Base-by-base conservation (phyloP, 192 early-diverging fungal genomes). In the Cetraspora pellucida region DNA sequence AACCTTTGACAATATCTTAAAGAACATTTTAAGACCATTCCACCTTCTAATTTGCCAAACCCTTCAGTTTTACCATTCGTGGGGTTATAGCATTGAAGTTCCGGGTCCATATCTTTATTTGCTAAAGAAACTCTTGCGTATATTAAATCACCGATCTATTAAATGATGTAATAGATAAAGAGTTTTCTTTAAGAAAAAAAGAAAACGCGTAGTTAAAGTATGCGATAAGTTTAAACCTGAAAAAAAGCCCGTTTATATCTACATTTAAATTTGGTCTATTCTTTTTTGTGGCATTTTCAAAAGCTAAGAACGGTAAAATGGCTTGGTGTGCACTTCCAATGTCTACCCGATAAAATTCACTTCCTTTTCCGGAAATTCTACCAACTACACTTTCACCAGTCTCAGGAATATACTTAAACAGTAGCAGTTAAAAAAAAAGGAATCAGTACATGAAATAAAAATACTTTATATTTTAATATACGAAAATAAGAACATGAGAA, bases 41-140 rank as follows among this genome's bases (percentile, higher is more conserved):
- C 96, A 25, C 81, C 87, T 69, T 91, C 89, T 50, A 99, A 83
- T 84, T 95, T 94, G 30, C 97, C 97, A 83, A 87, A 98, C 10
- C 96, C 96, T 75, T 95, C 95, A 0, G 94, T 88, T 77, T 92
- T 94, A 46, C 90, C 91, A 0, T 92, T 90, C 17, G 88, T 81
- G 11, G 92, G 90, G 77, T 95, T 95, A 55, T 91, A 80, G 84
- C 98, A 99, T 74, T 96, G 93, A 17, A 99, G 79, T 76, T 99
- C 98, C 11, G 98, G 94, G 52, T 99, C 97, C 95, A 99, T 97
- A 82, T 98, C 95, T 75, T 89, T 92, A 84, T 97, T 94, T 31
- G 98, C 97, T 45, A 96, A 80, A 10, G 86, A 78, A 4, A 99
- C 87, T 37, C 95, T 88, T 17, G 89, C 95, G 77, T 96, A 99